phyloP scores from a whole-genome alignment of 495 filamentous ascomycete species.

The Niebla homalea region DNA sequence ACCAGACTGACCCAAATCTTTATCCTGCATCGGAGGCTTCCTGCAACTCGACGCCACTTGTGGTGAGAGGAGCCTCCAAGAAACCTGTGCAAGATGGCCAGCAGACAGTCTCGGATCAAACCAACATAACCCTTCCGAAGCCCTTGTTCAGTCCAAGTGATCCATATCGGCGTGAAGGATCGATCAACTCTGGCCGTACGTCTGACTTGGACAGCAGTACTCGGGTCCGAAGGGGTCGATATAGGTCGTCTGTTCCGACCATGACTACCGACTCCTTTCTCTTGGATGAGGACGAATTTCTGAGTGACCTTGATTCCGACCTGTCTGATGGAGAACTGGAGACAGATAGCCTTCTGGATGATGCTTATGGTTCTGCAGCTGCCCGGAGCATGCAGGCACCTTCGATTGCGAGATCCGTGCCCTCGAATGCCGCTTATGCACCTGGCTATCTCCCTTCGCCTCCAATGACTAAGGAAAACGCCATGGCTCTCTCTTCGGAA shows the following conservation, averaged over 20 bases:
- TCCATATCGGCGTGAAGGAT: background rate
- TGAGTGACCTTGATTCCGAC: conserved; percentile 71
- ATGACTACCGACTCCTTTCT: conserved; percentile 42
- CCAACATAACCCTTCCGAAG: conserved; percentile 10
- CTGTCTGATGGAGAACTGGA: conserved; percentile 56
- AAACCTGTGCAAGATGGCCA: conserved; percentile 41
- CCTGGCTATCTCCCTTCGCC: conserved; percentile 67
- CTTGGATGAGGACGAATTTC: conserved; percentile 52
- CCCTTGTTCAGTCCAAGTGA: conserved; percentile 12
- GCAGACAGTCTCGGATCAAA: conserved; percentile 10
- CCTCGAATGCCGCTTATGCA: conserved; percentile 36
- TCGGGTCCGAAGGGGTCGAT: conserved; percentile 41
- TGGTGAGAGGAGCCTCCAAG: conserved; percentile 43
- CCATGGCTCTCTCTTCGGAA: conserved; percentile 34
- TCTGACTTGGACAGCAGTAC: background rate
- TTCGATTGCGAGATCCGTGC: background rate
- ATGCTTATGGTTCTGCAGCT: conserved; percentile 23
- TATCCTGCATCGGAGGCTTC: conserved; percentile 48
- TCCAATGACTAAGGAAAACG: conserved; percentile 57
- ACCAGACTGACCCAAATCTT: conserved; percentile 6
- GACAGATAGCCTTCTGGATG: conserved; percentile 30
- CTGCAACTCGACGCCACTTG: conserved; percentile 62
- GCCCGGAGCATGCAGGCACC: conserved; percentile 29
- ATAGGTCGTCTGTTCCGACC: conserved; percentile 26
- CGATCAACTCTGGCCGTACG: conserved; percentile 25